Percentiles rank a stretch among this genome's conserved stretches.
These are phyloP conservation scores for Kodamaea nitidulidarum DNA, from an alignment of 805 yeast genomes.

Conservation along the genomic window DNA sequence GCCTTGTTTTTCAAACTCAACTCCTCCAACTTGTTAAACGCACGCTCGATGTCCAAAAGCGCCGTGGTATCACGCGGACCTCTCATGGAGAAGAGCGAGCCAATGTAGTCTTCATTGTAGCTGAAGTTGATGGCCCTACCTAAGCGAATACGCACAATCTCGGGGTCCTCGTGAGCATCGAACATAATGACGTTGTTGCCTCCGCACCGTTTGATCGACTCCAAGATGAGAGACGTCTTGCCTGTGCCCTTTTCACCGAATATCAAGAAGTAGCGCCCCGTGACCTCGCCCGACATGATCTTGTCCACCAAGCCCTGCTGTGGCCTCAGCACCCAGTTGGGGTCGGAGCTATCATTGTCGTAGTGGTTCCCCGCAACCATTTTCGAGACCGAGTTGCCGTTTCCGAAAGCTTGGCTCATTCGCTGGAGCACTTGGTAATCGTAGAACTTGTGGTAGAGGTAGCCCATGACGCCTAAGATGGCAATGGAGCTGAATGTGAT, in stretches of 20 bases:
- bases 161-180: slow-evolving; percentile 86
- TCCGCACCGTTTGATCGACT: slow-evolving; percentile 59
- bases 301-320: slow-evolving; percentile 64
- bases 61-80: slow-evolving; percentile 89
- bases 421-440: slow-evolving; percentile 55
- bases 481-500: slow-evolving; percentile 67
- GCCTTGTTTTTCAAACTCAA: slow-evolving; percentile 54
- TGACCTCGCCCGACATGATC: slow-evolving; percentile 57
- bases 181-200: slow-evolving; percentile 65
- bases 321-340: slow-evolving; percentile 62
- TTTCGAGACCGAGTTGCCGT: slow-evolving; percentile 62
- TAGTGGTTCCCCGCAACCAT: slow-evolving; percentile 50
- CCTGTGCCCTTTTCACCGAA: slow-evolving; percentile 89
- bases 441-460: slow-evolving; percentile 64
- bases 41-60: slow-evolving; percentile 74
- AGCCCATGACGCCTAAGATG: slow-evolving; percentile 68
- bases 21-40: slow-evolving; percentile 69
- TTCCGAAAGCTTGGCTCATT: slow-evolving; percentile 62
- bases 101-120: slow-evolving; percentile 77
- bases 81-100: slow-evolving; percentile 71
- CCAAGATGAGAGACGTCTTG: slow-evolving; percentile 69
- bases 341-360: slow-evolving; percentile 23
- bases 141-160: slow-evolving; percentile 68
- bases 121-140: slow-evolving; percentile 74
- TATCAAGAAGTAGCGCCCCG: slow-evolving; percentile 66